These are phyloP conservation scores for Melanogaster broomeanus DNA, from an alignment of 768 basidiomycete species.

Conservation along the genomic window DNA sequence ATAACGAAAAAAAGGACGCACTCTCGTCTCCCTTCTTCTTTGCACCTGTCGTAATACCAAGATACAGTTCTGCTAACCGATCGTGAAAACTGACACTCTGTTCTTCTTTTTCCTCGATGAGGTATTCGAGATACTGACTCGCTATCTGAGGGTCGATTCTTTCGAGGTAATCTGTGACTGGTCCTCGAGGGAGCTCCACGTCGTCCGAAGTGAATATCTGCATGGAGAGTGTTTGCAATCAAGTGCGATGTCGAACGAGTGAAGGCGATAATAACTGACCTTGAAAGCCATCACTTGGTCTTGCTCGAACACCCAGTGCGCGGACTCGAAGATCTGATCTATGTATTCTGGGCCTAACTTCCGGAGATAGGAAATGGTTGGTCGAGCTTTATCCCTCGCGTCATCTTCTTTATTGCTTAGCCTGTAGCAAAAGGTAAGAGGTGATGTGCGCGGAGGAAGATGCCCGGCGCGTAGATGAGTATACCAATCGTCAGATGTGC, in stretches of 20 bases:
- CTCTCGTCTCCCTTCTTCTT: constrained; percentile 62
- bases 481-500: neutral
- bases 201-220: constrained; percentile 97
- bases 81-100: constrained; percentile 75
- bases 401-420: constrained; percentile 79
- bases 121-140: constrained; percentile 79
- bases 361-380: constrained; percentile 88
- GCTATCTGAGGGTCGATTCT: constrained; percentile 68
- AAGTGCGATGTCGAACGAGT: neutral
- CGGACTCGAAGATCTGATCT: constrained; percentile 76
- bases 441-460: neutral
- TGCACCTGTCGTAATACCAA: constrained; percentile 61
- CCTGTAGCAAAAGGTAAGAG: constrained; percentile 40
- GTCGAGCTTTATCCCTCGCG: constrained; percentile 73
- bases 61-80: constrained; percentile 84
- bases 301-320: constrained; percentile 83
- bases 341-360: constrained; percentile 85
- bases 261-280: constrained; percentile 38
- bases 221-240: neutral
- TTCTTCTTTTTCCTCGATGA: constrained; percentile 77
- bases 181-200: constrained; percentile 79
- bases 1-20: constrained; percentile 29
- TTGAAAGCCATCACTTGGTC: constrained; percentile 76
- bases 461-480: too few relatives aligned
- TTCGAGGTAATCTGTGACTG: constrained; percentile 80